Conservation (phyloP, 2,329 filamentous ascomycete genomes). For the Trichophyton rubrum region DNA sequence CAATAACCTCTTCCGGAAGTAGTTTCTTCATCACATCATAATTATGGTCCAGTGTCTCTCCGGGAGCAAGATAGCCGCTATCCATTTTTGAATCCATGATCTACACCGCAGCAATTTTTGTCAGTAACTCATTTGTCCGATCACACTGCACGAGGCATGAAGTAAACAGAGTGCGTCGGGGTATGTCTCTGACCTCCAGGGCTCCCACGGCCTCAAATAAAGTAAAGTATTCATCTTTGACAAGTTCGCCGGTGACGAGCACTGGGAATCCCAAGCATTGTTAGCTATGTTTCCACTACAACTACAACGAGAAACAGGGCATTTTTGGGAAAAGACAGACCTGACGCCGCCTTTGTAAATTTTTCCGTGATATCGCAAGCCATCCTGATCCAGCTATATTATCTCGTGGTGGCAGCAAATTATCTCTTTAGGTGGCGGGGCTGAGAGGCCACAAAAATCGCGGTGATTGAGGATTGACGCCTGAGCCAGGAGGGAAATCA, state of each 20-base stretch:
- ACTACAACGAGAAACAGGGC: not conserved
- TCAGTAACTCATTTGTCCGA: not conserved
- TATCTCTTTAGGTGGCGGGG: not conserved
- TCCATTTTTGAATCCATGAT: slow-evolving; percentile 99
- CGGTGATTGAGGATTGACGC: not conserved
- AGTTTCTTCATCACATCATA: slow-evolving; percentile 61
- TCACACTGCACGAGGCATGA: not conserved
- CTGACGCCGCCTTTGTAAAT: slow-evolving; percentile 41
- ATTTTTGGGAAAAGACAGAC: slow-evolving; percentile 22
- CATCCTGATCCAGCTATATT: slow-evolving; percentile 23
- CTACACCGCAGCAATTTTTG: slow-evolving; percentile 36
- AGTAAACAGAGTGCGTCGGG: no score
- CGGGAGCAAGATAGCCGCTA: slow-evolving; percentile 67
- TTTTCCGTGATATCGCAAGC: slow-evolving; percentile 43
- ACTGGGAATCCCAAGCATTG: slow-evolving; percentile 37
- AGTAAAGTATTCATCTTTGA: slow-evolving; percentile 91
- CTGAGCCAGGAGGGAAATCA: not conserved
- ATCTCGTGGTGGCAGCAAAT: not conserved
- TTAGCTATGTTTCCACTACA: not conserved
- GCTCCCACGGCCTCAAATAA: slow-evolving; percentile 85
- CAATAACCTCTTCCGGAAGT: slow-evolving; percentile 67
- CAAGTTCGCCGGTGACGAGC: slow-evolving; percentile 63
- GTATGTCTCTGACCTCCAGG: slow-evolving; percentile 39
- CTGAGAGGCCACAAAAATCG: not conserved
- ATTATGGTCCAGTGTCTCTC: slow-evolving; percentile 62